Evolutionary conservation across 2,329 filamentous ascomycete genomes (phyloP).

Genomic region (Exophiala sideris): DNA sequence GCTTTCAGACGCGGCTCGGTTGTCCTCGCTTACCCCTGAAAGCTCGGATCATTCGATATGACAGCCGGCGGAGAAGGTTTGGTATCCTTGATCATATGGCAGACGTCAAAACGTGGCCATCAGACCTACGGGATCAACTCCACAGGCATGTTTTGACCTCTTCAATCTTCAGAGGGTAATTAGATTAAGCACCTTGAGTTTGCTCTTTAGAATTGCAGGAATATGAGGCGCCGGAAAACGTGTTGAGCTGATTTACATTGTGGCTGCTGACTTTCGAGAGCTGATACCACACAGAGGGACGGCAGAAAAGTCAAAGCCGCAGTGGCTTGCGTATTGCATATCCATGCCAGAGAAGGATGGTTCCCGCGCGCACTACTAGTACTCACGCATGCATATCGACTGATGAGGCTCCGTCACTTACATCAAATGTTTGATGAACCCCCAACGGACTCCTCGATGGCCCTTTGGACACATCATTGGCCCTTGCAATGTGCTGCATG

Average conservation of each 20-base stretch:
- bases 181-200: background rate
- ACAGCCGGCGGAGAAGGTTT: background rate
- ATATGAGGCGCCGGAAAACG: too few relatives aligned
- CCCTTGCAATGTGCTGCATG: constrained; percentile 11
- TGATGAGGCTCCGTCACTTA: background rate
- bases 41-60: background rate
- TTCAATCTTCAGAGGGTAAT: background rate
- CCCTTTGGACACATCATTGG: constrained; percentile 1
- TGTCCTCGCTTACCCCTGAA: background rate
- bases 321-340: background rate
- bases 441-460: constrained; percentile 2
- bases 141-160: too few relatives aligned
- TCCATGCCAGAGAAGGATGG: background rate
- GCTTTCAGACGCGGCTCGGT: background rate
- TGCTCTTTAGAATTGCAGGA: too few relatives aligned
- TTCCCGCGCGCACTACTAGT: background rate
- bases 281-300: background rate
- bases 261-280: background rate
- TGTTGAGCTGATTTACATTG: background rate
- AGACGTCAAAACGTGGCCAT: background rate
- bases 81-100: background rate
- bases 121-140: too few relatives aligned
- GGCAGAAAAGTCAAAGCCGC: background rate
- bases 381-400: background rate
- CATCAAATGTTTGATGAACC: constrained; percentile 4